A percentile compares a stretch with the other conserved stretches of the same genome.
phyloP scores from a whole-genome alignment of 139 green algal genomes.

The Closterium sp. region DNA sequence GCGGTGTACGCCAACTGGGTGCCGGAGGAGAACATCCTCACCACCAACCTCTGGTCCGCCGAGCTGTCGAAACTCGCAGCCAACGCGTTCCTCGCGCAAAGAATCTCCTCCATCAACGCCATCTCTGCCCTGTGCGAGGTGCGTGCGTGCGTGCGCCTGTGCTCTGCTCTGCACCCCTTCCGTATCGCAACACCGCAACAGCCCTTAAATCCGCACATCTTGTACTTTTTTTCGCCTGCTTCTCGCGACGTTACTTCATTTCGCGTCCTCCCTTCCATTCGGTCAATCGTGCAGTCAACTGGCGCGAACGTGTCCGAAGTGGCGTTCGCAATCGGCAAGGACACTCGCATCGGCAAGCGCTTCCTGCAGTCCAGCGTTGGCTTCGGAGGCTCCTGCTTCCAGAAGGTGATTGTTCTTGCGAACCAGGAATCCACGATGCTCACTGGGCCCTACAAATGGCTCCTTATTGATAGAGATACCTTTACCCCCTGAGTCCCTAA shows the following conservation, averaged over 20 bases:
- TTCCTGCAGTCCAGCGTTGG: slow-evolving; percentile 96
- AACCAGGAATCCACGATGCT: no score
- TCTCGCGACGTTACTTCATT: no score
- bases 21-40: slow-evolving; percentile 86
- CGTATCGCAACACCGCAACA: no score
- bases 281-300: slow-evolving; percentile 75
- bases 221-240: no score
- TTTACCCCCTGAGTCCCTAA: background rate
- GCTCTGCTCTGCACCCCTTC: background rate
- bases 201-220: no score
- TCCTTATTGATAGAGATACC: no score
- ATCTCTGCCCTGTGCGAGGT: slow-evolving; percentile 96
- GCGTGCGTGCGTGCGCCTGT: no score
- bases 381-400: slow-evolving; percentile 99
- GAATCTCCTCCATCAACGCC: slow-evolving; percentile 98
- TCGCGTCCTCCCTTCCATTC: no score
- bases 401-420: slow-evolving; percentile 71
- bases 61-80: slow-evolving; percentile 98
- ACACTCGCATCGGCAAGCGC: slow-evolving; percentile 92
- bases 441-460: no score
- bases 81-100: slow-evolving; percentile 78
- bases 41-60: slow-evolving; percentile 86
- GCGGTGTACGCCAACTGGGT: slow-evolving; percentile 92
- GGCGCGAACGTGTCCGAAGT: slow-evolving; percentile 91
- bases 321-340: slow-evolving; percentile 82